phyloP scores from a whole-genome alignment of 2,329 filamentous ascomycete species.

The Aspergillus novofumigatus region DNA sequence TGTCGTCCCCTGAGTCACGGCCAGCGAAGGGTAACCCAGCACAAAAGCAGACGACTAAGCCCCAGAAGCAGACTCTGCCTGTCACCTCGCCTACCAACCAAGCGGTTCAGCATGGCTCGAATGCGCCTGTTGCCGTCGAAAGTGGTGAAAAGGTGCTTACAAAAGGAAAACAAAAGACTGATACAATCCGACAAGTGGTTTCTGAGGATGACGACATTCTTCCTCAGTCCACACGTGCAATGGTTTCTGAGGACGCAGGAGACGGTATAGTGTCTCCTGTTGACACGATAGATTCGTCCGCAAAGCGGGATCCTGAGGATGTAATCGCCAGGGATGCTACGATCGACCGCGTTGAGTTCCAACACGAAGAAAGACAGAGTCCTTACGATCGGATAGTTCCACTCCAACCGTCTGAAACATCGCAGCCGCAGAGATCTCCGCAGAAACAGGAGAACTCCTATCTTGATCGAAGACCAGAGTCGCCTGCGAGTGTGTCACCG shows the following conservation, averaged over 20 bases:
- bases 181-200: constrained; percentile 34
- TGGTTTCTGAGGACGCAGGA: constrained; percentile 17
- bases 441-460: constrained; percentile 20
- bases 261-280: constrained; percentile 18
- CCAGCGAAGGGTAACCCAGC: constrained; percentile 31
- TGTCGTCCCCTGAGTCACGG: constrained; percentile 35
- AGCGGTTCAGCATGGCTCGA: constrained; percentile 33
- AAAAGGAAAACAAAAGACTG: constrained; percentile 18
- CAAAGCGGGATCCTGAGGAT: constrained; percentile 20
- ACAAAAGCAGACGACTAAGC: constrained; percentile 61
- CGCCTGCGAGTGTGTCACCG: constrained; percentile 63
- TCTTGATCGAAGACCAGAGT: constrained; percentile 59
- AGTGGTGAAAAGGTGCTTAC: constrained; percentile 18
- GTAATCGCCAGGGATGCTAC: constrained; percentile 11
- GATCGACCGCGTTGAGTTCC: constrained; percentile 21
- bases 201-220: constrained; percentile 26
- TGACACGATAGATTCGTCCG: constrained; percentile 19
- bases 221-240: constrained; percentile 16
- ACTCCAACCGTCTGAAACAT: constrained; percentile 20
- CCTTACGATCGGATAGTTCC: constrained; percentile 5
- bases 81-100: constrained; percentile 37
- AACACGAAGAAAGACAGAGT: constrained; percentile 3
- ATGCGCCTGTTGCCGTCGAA: constrained; percentile 19
- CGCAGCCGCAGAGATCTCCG: constrained; percentile 27
- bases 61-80: constrained; percentile 64